These are phyloP conservation scores for Cutaneotrichosporon sp. DNA, from an alignment of 1,284 basidiomycete species.

Conservation along the genomic window DNA sequence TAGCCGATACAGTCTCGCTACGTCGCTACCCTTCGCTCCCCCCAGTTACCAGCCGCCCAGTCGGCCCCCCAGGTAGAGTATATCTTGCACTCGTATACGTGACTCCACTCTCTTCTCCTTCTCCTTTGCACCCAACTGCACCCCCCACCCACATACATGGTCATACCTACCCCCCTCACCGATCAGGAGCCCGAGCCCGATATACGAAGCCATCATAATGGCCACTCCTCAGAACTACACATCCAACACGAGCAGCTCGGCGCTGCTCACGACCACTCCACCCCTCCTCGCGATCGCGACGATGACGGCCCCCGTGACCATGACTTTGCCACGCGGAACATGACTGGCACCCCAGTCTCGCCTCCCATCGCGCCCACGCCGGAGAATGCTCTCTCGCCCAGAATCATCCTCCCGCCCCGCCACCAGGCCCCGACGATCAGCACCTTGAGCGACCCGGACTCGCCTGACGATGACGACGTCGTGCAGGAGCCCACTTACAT, in stretches of 20 bases:
- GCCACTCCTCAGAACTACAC: conserved; percentile 7
- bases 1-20: too few relatives aligned
- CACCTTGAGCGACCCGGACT: conserved; percentile 11
- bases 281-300: not conserved
- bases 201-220: conserved; percentile 25
- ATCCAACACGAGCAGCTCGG: not conserved
- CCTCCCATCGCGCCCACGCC: not conserved
- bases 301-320: conserved; percentile 1
- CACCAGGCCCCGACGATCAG: conserved; percentile 4
- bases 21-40: not conserved
- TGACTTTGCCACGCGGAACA: conserved; percentile 10
- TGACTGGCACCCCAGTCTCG: conserved; percentile 1
- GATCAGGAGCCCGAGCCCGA: conserved; percentile 29
- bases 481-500: conserved; percentile 14
- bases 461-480: conserved; percentile 3
- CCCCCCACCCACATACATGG: conserved; percentile 17
- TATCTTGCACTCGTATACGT: not conserved
- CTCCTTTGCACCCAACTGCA: conserved; percentile 1
- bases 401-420: not conserved
- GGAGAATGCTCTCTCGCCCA: not conserved
- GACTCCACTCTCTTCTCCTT: not conserved
- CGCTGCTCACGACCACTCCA: not conserved
- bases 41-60: not conserved
- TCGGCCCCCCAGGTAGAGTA: not conserved
- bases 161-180: conserved; percentile 21